These are phyloP conservation scores for Lipomyces orientalis DNA, from an alignment of 805 yeast species.

Conservation along the genomic window DNA sequence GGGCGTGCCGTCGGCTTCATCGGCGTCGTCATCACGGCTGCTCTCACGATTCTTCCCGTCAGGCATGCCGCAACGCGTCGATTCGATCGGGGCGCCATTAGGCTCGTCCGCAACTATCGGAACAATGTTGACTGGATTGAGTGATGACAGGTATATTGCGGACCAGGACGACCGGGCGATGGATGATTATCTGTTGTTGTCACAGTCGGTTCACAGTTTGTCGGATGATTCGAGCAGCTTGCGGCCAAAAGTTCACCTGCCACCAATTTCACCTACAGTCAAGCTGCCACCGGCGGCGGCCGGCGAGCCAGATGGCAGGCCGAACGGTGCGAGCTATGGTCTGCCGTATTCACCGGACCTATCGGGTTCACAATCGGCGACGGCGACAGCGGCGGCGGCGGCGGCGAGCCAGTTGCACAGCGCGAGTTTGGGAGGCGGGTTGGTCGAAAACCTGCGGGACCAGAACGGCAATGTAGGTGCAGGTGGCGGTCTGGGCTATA, in stretches of 20 bases:
- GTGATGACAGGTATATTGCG: background rate
- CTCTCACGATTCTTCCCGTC: constrained; percentile 36
- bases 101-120: constrained; percentile 7
- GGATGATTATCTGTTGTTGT: constrained; percentile 17
- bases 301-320: background rate
- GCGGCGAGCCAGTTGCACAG: constrained; percentile 3
- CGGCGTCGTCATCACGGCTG: constrained; percentile 17
- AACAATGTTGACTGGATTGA: constrained; percentile 4
- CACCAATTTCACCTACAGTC: constrained; percentile 16
- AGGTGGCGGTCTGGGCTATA: constrained; percentile 14
- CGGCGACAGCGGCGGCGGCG: background rate
- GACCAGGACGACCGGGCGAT: background rate
- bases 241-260: constrained; percentile 35
- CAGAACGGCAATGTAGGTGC: background rate
- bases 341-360: constrained; percentile 8
- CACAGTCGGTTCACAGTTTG: constrained; percentile 32
- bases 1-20: constrained; percentile 6
- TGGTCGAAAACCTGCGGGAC: constrained; percentile 11
- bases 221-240: constrained; percentile 27
- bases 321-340: background rate
- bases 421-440: constrained; percentile 16
- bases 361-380: constrained; percentile 5
- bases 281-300: background rate
- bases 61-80: constrained; percentile 4
- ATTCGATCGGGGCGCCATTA: background rate